Conservation (phyloP, 345 rosid genomes). For the Brassica nigra region DNA sequence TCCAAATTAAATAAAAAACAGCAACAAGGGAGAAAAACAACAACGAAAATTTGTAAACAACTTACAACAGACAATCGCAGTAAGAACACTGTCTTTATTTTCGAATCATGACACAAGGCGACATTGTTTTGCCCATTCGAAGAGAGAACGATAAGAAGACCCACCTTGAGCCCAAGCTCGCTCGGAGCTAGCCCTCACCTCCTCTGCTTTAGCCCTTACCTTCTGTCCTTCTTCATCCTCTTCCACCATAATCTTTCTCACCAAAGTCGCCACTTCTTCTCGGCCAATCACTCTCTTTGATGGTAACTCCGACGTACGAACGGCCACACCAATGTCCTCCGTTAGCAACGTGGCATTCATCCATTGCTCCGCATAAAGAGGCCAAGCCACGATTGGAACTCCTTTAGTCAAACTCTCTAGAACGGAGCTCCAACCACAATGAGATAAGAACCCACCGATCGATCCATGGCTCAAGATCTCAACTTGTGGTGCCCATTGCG, state of each 20-base stretch:
- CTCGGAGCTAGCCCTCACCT: constrained; percentile 39
- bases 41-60: not conserved
- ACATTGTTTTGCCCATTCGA: constrained; percentile 41
- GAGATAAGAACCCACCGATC: constrained; percentile 68
- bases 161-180: constrained; percentile 49
- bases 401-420: constrained; percentile 64
- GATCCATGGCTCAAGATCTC: constrained; percentile 60
- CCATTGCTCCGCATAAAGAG: constrained; percentile 66
- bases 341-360: constrained; percentile 61
- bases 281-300: constrained; percentile 35
- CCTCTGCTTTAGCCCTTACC: constrained; percentile 40
- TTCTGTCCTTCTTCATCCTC: constrained; percentile 41
- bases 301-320: constrained; percentile 34
- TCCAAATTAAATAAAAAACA: not conserved
- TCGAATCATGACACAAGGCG: not conserved
- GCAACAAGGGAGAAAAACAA: not conserved
- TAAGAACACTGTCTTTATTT: not conserved
- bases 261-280: constrained; percentile 48
- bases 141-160: constrained; percentile 41
- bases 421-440: constrained; percentile 73
- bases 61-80: not conserved
- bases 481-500: constrained; percentile 66
- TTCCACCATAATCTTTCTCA: constrained; percentile 45
- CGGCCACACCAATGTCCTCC: constrained; percentile 52
- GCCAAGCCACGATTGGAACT: constrained; percentile 71